Evolutionary conservation across 2,329 filamentous ascomycete genomes (phyloP).

Genomic region (Beauveria medogensis): DNA sequence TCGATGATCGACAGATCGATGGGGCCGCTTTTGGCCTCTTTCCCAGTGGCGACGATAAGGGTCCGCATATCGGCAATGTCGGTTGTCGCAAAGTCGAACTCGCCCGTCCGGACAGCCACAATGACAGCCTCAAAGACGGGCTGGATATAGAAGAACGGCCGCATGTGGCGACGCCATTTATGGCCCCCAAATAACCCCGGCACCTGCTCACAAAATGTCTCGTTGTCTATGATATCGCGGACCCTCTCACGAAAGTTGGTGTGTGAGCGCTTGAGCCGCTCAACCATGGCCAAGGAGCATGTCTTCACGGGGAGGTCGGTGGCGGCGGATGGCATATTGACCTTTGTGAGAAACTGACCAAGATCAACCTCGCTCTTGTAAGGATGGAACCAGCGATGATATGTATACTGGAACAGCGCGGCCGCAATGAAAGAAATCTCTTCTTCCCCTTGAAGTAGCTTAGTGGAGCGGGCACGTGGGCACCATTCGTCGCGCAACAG

Average conservation of each 20-base stretch:
- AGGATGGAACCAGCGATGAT: background rate
- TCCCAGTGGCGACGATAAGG: background rate
- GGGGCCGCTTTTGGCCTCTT: background rate
- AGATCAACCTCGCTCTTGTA: slow-evolving; percentile 5
- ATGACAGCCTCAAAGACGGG: background rate
- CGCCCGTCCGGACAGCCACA: background rate
- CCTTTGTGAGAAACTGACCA: slow-evolving; percentile 7
- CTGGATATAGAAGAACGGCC: background rate
- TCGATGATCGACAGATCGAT: too few species aligned
- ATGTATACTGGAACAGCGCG: background rate
- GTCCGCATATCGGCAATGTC: background rate
- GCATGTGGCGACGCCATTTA: background rate
- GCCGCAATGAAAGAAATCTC: background rate
- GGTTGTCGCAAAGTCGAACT: background rate
- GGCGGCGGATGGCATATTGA: background rate
- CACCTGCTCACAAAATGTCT: background rate
- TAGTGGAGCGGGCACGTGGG: too few species aligned
- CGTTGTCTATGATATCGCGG: background rate
- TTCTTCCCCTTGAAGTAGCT: background rate
- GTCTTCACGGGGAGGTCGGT: background rate
- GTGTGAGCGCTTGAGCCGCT: background rate
- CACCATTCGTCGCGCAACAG: background rate
- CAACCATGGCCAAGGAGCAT: background rate
- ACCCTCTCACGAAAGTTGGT: background rate
- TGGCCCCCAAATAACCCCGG: background rate